Evolutionary conservation across 495 filamentous ascomycete genomes (phyloP), one percentile per base, ranked within the genome.

Genomic region (Daldinia caldariorum): DNA sequence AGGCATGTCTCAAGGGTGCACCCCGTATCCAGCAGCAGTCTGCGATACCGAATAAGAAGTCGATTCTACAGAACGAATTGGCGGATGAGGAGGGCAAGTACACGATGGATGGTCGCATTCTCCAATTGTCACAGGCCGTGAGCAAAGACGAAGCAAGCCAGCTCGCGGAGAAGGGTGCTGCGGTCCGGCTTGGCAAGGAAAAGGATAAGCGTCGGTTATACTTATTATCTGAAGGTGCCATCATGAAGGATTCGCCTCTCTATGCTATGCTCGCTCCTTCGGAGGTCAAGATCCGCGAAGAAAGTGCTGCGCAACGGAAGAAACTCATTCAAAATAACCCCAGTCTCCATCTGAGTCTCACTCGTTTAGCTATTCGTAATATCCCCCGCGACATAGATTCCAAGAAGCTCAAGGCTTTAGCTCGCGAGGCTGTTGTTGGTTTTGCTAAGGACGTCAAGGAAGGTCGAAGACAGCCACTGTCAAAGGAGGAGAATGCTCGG

Each of bases 171-270:
- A 89, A 89, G 43, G 89, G 90, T 55, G 82, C 81, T 9, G 85
- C 85, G 9, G 81, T 83, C 43, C 88, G 92, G 39, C 86, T 89
- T 66, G 85, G 86, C 59, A 90, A 89, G 26, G 89, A 94, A 65
- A 90, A 89, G 70, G 95, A 99, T 80, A 98, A 94, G 79, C 88
- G 95, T n/a, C 89, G 91, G 32, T 84, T 98, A 3, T 99, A 92
- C 79, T 88, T 99, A 4, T 84, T 99, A 16, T 86, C 86, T 13
- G 95, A 99, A 79, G 95, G 95, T 34, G 90, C 89, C 6, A 90
- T 99, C 58, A 78, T 90, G 1, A 79, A 84, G 7, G 88, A 87
- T 49, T 91, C 92, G 4, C 82, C 91, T 0, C 82, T 96, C 10
- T 96, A 91, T 81, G 81, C 89, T 67, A 84, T 87, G 63, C 86